A percentile compares a stretch with the other conserved stretches of the same genome.
Conservation (phyloP, 1,139 yeast species). For the Zygoascus sp. region DNA sequence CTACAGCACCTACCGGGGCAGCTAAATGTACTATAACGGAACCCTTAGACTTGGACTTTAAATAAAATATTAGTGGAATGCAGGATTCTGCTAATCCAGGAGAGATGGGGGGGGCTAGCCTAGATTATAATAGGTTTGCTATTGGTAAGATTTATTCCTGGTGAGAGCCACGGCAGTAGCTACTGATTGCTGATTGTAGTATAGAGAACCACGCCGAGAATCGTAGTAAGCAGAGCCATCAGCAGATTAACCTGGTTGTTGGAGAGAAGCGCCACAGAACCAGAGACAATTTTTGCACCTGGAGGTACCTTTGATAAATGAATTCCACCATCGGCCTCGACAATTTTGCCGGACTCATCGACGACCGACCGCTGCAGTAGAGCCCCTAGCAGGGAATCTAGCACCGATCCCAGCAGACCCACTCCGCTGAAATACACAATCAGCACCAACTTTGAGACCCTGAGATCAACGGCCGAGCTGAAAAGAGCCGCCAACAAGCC, state of each 20-base stretch:
- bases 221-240: conserved; percentile 36
- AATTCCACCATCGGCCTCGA: conserved; percentile 43
- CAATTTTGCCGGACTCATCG: conserved; percentile 36
- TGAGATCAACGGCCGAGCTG: conserved; percentile 18
- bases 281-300: background rate
- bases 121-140: too few relatives aligned
- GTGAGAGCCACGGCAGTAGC: too few relatives aligned
- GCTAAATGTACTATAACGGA: conserved; percentile 38
- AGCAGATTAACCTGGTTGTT: conserved; percentile 43
- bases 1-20: conserved; percentile 85
- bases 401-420: conserved; percentile 42
- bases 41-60: too few relatives aligned
- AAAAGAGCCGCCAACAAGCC: conserved; percentile 32
- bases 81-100: too few relatives aligned
- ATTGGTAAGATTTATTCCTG: too few relatives aligned
- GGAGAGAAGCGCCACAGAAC: conserved; percentile 30
- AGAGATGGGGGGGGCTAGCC: too few relatives aligned
- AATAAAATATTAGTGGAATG: too few relatives aligned
- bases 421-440: conserved; percentile 32
- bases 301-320: conserved; percentile 19
- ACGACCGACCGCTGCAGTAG: conserved; percentile 39
- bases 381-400: conserved; percentile 47
- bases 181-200: too few relatives aligned
- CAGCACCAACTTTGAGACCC: conserved; percentile 16
- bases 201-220: conserved; percentile 30